These are phyloP conservation scores for Penicillium sp. DNA, from an alignment of 2,329 filamentous ascomycete species.

Conservation along the genomic window DNA sequence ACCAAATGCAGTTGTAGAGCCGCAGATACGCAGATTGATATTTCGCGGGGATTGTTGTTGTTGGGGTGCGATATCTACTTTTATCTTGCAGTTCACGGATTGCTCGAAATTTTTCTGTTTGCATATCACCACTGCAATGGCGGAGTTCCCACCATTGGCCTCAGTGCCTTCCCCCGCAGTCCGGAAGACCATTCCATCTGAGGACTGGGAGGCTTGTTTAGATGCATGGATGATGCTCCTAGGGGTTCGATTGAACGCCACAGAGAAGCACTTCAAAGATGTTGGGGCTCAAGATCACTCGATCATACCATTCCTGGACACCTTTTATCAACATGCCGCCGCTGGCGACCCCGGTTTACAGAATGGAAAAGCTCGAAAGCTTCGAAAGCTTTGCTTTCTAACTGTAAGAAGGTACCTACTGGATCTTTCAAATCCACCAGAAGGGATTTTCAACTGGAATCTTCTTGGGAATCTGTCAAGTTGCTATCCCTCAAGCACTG, in stretches of 20 bases:
- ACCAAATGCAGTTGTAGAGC: slow-evolving; percentile 13
- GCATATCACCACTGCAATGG: slow-evolving; percentile 20
- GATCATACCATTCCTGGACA: slow-evolving; percentile 57
- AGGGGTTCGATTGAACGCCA: slow-evolving; percentile 57
- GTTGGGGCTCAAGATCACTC: slow-evolving; percentile 53
- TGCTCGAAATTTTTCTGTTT: too few relatives aligned
- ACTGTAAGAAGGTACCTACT: slow-evolving; percentile 56
- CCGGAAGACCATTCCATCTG: slow-evolving; percentile 58
- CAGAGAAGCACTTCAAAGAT: slow-evolving; percentile 51
- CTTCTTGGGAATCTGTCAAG: slow-evolving; percentile 64
- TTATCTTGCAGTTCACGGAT: too few relatives aligned
- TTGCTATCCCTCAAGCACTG: slow-evolving; percentile 59
- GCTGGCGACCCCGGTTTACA: slow-evolving; percentile 30
- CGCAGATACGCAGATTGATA: slow-evolving; percentile 1
- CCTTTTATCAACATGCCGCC: slow-evolving; percentile 56
- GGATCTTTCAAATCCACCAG: slow-evolving; percentile 40
- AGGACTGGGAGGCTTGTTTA: slow-evolving; percentile 72
- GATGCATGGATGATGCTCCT: slow-evolving; percentile 68
- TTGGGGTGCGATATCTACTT: too few relatives aligned
- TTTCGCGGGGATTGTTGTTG: slow-evolving; percentile 9
- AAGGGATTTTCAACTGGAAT: slow-evolving; percentile 55
- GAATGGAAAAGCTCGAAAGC: slow-evolving; percentile 39
- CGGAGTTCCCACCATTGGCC: slow-evolving; percentile 64
- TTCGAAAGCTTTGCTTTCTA: slow-evolving; percentile 61
- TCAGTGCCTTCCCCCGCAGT: slow-evolving; percentile 66